Percentiles rank a stretch among this genome's conserved stretches.
Conservation (phyloP, 306 rosid genomes). For the Vachellia collinsii region DNA sequence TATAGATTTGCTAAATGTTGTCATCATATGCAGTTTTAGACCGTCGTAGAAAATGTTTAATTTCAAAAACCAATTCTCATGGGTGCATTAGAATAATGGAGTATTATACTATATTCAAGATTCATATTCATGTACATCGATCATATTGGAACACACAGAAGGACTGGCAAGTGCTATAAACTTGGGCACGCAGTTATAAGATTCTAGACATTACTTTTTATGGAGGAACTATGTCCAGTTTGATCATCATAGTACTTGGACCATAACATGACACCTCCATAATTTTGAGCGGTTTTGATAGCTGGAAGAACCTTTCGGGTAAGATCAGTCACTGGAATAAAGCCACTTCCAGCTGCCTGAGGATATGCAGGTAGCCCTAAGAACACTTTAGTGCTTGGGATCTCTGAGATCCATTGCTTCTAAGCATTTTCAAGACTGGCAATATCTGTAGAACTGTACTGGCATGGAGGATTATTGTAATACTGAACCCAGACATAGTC, state of each 20-base stretch:
- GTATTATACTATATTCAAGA: neutral
- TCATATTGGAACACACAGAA: slow-evolving; percentile 9
- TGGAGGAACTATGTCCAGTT: slow-evolving; percentile 59
- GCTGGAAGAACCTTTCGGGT: slow-evolving; percentile 55
- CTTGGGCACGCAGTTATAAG: slow-evolving; percentile 25
- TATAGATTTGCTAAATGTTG: neutral
- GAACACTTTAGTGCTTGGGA: slow-evolving; percentile 52
- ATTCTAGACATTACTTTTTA: slow-evolving; percentile 45
- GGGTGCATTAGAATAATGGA: neutral
- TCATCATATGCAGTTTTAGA: neutral
- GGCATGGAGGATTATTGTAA: slow-evolving; percentile 17
- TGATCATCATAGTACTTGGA: slow-evolving; percentile 68
- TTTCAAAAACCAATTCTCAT: neutral
- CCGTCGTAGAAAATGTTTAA: neutral
- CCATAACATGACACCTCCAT: slow-evolving; percentile 81
- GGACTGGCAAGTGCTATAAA: neutral
- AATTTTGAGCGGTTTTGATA: slow-evolving; percentile 54
- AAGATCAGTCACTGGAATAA: slow-evolving; percentile 45
- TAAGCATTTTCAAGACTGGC: slow-evolving; percentile 50
- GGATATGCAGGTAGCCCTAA: slow-evolving; percentile 63
- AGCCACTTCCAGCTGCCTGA: slow-evolving; percentile 61
- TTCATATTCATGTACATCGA: slow-evolving; percentile 6
- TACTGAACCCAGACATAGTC: slow-evolving; percentile 44
- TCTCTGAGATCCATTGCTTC: slow-evolving; percentile 56
- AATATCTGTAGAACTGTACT: slow-evolving; percentile 42